Evolutionary conservation across 352 stramenopile genomes (phyloP), one percentile per base, ranked within the genome.

Genomic region (Globisporangium echinulatum): DNA sequence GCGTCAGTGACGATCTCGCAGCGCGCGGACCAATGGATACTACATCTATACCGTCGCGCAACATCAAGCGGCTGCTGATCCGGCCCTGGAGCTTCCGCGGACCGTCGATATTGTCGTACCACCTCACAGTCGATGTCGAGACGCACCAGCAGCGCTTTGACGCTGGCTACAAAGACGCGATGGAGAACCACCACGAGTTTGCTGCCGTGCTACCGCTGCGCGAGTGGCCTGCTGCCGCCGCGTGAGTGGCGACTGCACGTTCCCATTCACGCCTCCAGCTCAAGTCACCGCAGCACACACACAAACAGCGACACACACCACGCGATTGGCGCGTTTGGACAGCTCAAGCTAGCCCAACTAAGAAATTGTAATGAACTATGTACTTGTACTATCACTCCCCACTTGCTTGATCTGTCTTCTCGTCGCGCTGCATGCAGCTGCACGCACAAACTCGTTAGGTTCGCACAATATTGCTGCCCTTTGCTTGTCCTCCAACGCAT

Each of bases 21-120:
- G 25, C 25, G 25, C 25, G 25, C 25, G 25, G 25, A 25, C 25
- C 25, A 25, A 2, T 25, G 25, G 25, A 25, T 25, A 25, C 25
- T 25, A 25, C 25, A 25, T 25, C 25, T 7, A 39, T 11, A 40
- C 33, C 14, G 25, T 36, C 14, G 2, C 19, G 5, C 15, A 8
- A 25, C 63, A 58, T 59, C 51, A 70, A 66, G 56, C 67, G 70
- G 15, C 67, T 88, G 52, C 67, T 89, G 39, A 71, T 89, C 17
- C 81, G 76, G 54, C 79, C 79, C 15, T 89, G 75, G 75, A 84
- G 69, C 52, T 89, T 77, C 77, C 75, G 77, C 49, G 74, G 71
- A 13, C 77, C 83, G 43, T 63, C 72, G 50, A 37, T 87, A 9
- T 61, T 63, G 8, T 56, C 77, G 19, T 89, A 81, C 62, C 79